Conservation (phyloP, 352 stramenopile genomes). For the Detonula confervacea region DNA sequence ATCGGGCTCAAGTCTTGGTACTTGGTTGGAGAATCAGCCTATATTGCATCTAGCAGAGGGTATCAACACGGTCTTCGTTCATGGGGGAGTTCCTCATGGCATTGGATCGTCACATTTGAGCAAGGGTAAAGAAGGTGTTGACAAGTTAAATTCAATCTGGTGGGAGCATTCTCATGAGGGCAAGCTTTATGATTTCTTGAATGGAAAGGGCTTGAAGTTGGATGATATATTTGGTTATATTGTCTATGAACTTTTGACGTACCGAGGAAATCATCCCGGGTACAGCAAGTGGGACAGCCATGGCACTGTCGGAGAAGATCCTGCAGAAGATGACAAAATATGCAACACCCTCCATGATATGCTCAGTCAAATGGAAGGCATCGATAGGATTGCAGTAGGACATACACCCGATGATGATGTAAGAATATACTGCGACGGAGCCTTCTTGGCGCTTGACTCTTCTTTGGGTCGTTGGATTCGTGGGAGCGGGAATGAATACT, state of each 20-base stretch:
- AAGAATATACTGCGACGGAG: constrained; percentile 52
- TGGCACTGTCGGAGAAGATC: constrained; percentile 43
- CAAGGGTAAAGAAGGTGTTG: constrained; percentile 42
- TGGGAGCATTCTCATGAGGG: constrained; percentile 45
- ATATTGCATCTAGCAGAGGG: constrained; percentile 50
- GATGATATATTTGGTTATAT: constrained; percentile 32
- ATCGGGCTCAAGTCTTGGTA: constrained; percentile 52
- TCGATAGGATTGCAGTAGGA: constrained; percentile 63
- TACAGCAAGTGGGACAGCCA: constrained; percentile 53
- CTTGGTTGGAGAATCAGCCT: constrained; percentile 59
- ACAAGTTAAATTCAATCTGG: constrained; percentile 54
- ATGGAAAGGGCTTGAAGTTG: not conserved
- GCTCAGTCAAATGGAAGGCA: constrained; percentile 40
- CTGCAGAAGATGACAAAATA: constrained; percentile 16
- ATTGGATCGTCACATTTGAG: constrained; percentile 38
- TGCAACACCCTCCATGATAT: constrained; percentile 39
- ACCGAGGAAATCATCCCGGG: constrained; percentile 70
- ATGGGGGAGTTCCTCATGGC: constrained; percentile 56
- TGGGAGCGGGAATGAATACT: constrained; percentile 70
- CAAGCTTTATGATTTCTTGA: constrained; percentile 61
- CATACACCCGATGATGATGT: constrained; percentile 65
- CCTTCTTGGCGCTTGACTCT: constrained; percentile 72
- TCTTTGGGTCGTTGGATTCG: constrained; percentile 67
- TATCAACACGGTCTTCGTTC: constrained; percentile 61
- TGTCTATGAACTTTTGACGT: constrained; percentile 70